phyloP scores from a whole-genome alignment of 2,329 filamentous ascomycete genomes.

The Thielaviopsis populi region DNA sequence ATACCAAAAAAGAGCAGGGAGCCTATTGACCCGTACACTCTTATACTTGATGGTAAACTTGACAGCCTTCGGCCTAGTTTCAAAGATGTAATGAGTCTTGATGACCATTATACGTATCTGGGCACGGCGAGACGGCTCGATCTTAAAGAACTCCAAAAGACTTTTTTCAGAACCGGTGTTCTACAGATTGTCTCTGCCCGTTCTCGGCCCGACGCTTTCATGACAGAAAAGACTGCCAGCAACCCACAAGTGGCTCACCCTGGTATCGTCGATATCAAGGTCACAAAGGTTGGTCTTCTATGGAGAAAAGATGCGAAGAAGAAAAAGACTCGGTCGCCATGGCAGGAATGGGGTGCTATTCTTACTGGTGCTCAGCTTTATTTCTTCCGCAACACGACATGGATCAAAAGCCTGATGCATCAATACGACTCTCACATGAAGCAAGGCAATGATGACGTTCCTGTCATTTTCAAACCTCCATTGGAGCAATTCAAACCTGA shows the following conservation, averaged over 20 bases:
- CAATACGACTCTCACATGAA: slow-evolving; percentile 76
- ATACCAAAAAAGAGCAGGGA: slow-evolving; percentile 55
- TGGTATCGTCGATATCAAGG: slow-evolving; percentile 91
- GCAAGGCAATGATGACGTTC: slow-evolving; percentile 56
- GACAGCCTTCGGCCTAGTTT: slow-evolving; percentile 70
- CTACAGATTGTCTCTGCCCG: slow-evolving; percentile 89
- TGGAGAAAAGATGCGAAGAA: slow-evolving; percentile 94
- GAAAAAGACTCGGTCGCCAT: slow-evolving; percentile 84
- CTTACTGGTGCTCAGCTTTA: slow-evolving; percentile 94
- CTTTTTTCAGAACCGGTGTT: slow-evolving; percentile 81
- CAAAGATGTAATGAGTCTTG: slow-evolving; percentile 81
- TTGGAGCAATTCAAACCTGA: slow-evolving; percentile 88
- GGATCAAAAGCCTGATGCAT: slow-evolving; percentile 80
- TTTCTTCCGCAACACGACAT: slow-evolving; percentile 84
- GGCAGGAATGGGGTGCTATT: slow-evolving; percentile 98
- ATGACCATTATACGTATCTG: slow-evolving; percentile 81
- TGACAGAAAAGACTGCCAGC: slow-evolving; percentile 68
- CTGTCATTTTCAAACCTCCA: slow-evolving; percentile 81
- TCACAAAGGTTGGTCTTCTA: slow-evolving; percentile 85
- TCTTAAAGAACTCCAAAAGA: slow-evolving; percentile 66
- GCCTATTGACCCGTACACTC: slow-evolving; percentile 84
- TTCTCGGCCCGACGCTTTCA: slow-evolving; percentile 88
- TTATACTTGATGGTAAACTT: slow-evolving; percentile 81
- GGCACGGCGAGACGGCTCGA: slow-evolving; percentile 64
- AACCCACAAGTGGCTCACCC: slow-evolving; percentile 79